A percentile compares a stretch with the other conserved stretches of the same genome.
phyloP scores from a whole-genome alignment of 2,329 filamentous ascomycete genomes.

The Cordyceps cicadae region DNA sequence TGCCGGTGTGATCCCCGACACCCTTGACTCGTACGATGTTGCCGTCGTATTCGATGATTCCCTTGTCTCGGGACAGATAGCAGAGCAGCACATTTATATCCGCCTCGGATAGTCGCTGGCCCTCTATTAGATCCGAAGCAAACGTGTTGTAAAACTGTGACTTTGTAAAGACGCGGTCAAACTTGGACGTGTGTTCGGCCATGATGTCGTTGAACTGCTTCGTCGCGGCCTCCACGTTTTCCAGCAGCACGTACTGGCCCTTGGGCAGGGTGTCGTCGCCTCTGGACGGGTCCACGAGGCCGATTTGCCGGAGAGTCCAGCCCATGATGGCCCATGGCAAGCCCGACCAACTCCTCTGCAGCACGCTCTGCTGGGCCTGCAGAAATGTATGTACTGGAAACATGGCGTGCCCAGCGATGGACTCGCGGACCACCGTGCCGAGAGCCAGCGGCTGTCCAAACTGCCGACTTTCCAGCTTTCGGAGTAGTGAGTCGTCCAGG shows the following conservation, averaged over 20 bases:
- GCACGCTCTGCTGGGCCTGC: constrained; percentile 58
- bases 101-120: constrained; percentile 44
- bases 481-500: constrained; percentile 55
- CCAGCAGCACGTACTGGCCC: constrained; percentile 58
- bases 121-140: constrained; percentile 40
- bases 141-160: constrained; percentile 55
- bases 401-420: constrained; percentile 59
- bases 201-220: constrained; percentile 43
- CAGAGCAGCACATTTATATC: constrained; percentile 64
- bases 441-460: constrained; percentile 76
- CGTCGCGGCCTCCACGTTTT: constrained; percentile 52
- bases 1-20: constrained; percentile 37
- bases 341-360: constrained; percentile 59
- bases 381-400: constrained; percentile 65
- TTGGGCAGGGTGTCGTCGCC: constrained; percentile 48
- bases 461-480: constrained; percentile 64
- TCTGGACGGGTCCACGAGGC: constrained; percentile 43
- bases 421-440: constrained; percentile 68
- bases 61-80: constrained; percentile 62
- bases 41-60: constrained; percentile 49
- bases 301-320: constrained; percentile 68
- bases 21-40: constrained; percentile 67
- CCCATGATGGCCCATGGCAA: constrained; percentile 61
- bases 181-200: constrained; percentile 36
- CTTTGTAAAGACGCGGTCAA: constrained; percentile 61